Conservation (phyloP, 345 rosid genomes). For the Eucalyptus sp. region DNA sequence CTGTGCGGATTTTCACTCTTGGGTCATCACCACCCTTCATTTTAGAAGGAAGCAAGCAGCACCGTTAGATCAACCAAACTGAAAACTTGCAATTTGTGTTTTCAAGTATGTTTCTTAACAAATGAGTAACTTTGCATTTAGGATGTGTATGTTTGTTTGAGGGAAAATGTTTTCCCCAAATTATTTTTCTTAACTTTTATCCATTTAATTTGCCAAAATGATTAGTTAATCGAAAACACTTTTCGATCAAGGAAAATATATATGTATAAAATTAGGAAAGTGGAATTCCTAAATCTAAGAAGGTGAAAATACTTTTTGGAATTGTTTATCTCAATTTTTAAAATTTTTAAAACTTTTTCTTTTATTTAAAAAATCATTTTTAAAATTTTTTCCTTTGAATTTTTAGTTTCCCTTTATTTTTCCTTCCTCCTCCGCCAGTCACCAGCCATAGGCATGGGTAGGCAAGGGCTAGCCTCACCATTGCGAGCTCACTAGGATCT, state of each 20-base stretch:
- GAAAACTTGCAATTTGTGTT: not conserved
- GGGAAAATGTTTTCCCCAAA: fast-evolving
- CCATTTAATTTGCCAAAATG: fast-evolving
- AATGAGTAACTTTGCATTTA: not conserved
- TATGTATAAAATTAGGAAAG: not conserved
- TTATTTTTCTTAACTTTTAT: no score
- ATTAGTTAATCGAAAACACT: no score
- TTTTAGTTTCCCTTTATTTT: no score
- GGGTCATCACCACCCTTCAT: not conserved
- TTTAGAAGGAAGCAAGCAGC: not conserved
- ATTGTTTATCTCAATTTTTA: no score
- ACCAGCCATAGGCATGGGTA: fast-evolving
- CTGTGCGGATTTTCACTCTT: not conserved
- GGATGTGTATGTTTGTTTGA: not conserved
- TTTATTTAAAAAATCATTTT: no score
- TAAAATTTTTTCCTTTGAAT: not conserved
- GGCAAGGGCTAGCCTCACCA: fast-evolving
- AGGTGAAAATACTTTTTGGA: not conserved
- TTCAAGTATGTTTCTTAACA: not conserved
- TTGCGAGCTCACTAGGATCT: not conserved
- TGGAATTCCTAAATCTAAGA: not conserved
- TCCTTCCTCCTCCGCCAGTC: fast-evolving
- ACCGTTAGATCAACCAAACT: not conserved
- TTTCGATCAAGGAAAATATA: not conserved
- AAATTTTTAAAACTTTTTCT: fast-evolving